Conservation (phyloP, 2,329 filamentous ascomycete species). For the Aspergillus sp. region DNA sequence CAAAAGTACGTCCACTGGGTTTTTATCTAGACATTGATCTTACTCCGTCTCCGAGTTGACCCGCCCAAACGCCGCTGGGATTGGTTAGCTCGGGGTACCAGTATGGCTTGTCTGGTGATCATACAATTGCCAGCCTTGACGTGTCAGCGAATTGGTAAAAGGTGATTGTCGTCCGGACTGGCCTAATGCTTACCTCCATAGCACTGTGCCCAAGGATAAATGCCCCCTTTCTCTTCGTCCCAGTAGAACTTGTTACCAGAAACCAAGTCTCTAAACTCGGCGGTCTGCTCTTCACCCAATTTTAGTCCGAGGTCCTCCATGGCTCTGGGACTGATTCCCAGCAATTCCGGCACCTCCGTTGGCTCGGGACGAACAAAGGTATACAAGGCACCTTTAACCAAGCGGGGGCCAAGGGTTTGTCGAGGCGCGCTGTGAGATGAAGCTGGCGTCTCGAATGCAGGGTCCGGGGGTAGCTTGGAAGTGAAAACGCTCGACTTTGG, state of each 20-base stretch:
- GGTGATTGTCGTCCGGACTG: conserved; percentile 18
- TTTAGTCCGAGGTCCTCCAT: conserved; percentile 74
- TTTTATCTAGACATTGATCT: conserved; percentile 8
- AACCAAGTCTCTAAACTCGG: conserved; percentile 70
- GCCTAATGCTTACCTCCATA: conserved; percentile 68
- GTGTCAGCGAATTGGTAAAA: conserved; percentile 10
- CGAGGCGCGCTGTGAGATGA: conserved; percentile 75
- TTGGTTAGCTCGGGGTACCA: conserved; percentile 30
- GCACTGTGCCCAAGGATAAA: conserved; percentile 97
- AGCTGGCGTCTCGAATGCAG: conserved; percentile 70
- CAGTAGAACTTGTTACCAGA: conserved; percentile 78
- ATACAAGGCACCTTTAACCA: conserved; percentile 79
- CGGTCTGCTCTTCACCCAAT: conserved; percentile 58
- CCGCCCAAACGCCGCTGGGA: conserved; percentile 74
- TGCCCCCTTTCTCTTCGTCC: conserved; percentile 63
- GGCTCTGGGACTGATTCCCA: conserved; percentile 72
- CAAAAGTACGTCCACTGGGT: not conserved
- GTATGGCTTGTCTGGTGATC: conserved; percentile 10
- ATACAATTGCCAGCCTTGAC: conserved; percentile 45
- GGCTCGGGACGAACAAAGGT: conserved; percentile 82
- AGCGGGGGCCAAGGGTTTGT: conserved; percentile 66
- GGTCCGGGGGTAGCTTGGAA: conserved; percentile 64
- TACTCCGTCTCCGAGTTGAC: conserved; percentile 83
- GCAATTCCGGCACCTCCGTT: conserved; percentile 65
- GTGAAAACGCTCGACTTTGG: conserved; percentile 62